These are phyloP conservation scores for Magnusiomyces fungicola DNA, from an alignment of 1,139 yeast genomes.

Conservation along the genomic window DNA sequence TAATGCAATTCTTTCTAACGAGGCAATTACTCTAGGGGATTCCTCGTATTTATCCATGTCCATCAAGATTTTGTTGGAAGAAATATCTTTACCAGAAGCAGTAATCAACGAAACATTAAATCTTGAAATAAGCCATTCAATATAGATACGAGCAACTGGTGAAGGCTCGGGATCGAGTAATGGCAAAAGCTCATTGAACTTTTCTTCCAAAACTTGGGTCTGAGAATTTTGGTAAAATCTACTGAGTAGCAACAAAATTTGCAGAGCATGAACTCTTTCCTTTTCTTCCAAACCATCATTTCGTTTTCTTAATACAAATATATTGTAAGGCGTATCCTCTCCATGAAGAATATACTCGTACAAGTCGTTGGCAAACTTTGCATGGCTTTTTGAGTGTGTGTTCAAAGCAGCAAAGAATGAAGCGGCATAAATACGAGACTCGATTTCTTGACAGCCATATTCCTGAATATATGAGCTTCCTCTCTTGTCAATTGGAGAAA, in stretches of 20 bases:
- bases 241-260: constrained; percentile 37
- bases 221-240: constrained; percentile 30
- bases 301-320: constrained; percentile 45
- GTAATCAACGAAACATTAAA: constrained; percentile 7
- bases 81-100: not conserved
- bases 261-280: constrained; percentile 51
- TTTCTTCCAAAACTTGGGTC: constrained; percentile 20
- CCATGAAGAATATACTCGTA: constrained; percentile 37
- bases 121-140: constrained; percentile 68
- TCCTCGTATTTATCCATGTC: constrained; percentile 30
- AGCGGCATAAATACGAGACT: constrained; percentile 41
- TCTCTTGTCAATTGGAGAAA: constrained; percentile 7
- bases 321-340: constrained; percentile 32
- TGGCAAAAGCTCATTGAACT: constrained; percentile 27
- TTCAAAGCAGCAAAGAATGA: constrained; percentile 29
- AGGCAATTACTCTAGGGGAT: constrained; percentile 26
- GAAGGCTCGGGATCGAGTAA: constrained; percentile 54
- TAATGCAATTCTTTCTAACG: constrained; percentile 43
- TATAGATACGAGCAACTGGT: constrained; percentile 63
- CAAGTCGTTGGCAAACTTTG: constrained; percentile 37
- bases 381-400: constrained; percentile 35
- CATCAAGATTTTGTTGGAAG: constrained; percentile 16
- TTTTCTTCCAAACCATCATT: constrained; percentile 66
- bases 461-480: constrained; percentile 40
- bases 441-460: constrained; percentile 56